Base-by-base conservation (phyloP, 441 rosid species). In the Brassica balearica region DNA sequence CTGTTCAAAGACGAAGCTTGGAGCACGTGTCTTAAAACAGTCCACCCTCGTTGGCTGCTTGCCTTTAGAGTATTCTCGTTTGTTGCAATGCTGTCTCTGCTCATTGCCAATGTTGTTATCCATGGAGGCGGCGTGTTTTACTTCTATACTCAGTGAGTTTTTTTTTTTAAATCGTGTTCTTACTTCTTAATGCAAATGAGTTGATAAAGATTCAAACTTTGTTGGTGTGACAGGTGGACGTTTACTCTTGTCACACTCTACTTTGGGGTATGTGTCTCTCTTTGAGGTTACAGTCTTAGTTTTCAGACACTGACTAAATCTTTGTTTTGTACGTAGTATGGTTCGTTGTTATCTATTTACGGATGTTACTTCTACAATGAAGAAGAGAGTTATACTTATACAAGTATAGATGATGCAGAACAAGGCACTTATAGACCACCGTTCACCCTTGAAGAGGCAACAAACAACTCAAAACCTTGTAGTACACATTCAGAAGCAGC, bases 101-200 rank as follows among this genome's bases (percentile, higher is more conserved):
- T 95, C 80, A 74, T 83, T 12, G 77, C 85, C 22, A 84, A 90
- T 77, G 81, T 84, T 22, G 75, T 85, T 5, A 67, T 76, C 22
- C 88, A 90, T 74, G 94, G 97, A 71, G 76, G 71, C 10, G 97
- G 92, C 77, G 87, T 91, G 73, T 93, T 95, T 75, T 90, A 82
- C 89, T 95, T 87, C 74, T 95, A 95, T 79, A 95, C 98, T 68
- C 95, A 93, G 99, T 95, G 84, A 90, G 98, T 69, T 22, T 78
- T 23, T 69, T 22, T 78, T 23, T 1, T 25, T 51, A 1, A 12
- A 59, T 66, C 15, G 53, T 46, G 53, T 14, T 17, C 17, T 17
- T 17, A 17, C 17, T 17, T 17, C 17, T 17, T 17, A 17, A 17
- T 43, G 51, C 0, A 43, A 43, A 43, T 43, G 51, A 65, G 43